Conservation (phyloP, 768 basidiomycete species). For the Rickenella mellea region DNA sequence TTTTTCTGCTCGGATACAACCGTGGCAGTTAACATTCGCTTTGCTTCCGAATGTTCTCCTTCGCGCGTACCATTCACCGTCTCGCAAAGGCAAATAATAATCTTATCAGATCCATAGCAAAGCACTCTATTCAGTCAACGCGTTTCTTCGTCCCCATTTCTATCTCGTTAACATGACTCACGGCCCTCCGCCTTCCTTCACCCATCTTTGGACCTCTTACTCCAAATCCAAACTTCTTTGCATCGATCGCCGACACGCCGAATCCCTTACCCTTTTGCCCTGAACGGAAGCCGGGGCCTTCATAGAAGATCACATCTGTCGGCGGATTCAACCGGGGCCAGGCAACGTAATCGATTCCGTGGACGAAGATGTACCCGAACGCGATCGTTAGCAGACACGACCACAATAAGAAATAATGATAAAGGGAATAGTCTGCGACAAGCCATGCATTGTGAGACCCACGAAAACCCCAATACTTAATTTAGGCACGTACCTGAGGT, state of each 20-base stretch:
- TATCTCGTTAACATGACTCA: too few relatives aligned
- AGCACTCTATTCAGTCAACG: slow-evolving; percentile 56
- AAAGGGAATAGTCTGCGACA: slow-evolving; percentile 68
- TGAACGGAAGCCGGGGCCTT: slow-evolving; percentile 81
- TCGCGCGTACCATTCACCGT: too few relatives aligned
- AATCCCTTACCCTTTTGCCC: slow-evolving; percentile 70
- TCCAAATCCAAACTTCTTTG: slow-evolving; percentile 22
- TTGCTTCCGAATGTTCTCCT: too few relatives aligned
- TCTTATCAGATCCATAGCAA: too few relatives aligned
- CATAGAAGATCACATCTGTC: slow-evolving; percentile 73
- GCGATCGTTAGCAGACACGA: slow-evolving; percentile 52
- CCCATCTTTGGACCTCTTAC: slow-evolving; percentile 27
- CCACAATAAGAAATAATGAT: slow-evolving; percentile 83
- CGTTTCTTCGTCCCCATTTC: slow-evolving; percentile 81
- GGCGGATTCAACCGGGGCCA: slow-evolving; percentile 87
- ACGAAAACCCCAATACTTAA: not conserved
- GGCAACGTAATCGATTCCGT: slow-evolving; percentile 90
- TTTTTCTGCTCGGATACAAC: too few relatives aligned
- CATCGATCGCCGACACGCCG: slow-evolving; percentile 24
- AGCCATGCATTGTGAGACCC: not conserved
- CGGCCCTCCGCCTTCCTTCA: slow-evolving; percentile 21
- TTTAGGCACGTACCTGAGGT: slow-evolving; percentile 58
- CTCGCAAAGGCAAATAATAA: too few relatives aligned
- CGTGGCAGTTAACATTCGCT: too few relatives aligned
- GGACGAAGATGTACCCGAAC: slow-evolving; percentile 62